These are phyloP conservation scores for Tolypocladium ovalisporum DNA, from an alignment of 2,329 filamentous ascomycete genomes.

Conservation along the genomic window DNA sequence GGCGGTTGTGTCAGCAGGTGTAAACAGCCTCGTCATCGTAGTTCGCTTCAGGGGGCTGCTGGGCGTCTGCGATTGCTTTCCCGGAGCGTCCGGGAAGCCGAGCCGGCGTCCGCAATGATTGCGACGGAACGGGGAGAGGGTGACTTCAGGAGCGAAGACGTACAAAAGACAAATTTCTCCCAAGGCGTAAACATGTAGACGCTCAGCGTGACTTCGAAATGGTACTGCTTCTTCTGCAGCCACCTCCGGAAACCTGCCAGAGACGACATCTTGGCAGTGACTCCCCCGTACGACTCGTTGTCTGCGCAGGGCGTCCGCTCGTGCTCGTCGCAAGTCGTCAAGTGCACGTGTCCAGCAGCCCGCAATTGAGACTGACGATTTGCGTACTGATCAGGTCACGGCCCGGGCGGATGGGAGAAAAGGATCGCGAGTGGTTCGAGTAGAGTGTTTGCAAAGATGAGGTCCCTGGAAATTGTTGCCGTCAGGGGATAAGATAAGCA, in stretches of 20 bases:
- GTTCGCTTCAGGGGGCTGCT: background rate
- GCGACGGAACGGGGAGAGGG: slow-evolving; percentile 53
- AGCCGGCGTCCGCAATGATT: slow-evolving; percentile 55
- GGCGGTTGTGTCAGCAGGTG: background rate
- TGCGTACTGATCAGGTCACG: background rate
- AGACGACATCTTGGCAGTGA: slow-evolving; percentile 14
- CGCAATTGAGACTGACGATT: background rate
- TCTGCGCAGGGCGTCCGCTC: background rate
- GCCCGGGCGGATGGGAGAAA: background rate
- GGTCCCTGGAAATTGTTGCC: background rate
- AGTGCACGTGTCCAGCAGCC: background rate
- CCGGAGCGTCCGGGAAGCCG: background rate
- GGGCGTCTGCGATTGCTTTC: background rate
- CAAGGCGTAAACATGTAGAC: slow-evolving; percentile 95
- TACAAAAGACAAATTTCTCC: slow-evolving; percentile 97
- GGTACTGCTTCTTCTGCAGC: slow-evolving; percentile 92
- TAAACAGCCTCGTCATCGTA: background rate
- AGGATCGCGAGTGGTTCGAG: background rate
- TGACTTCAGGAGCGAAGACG: slow-evolving; percentile 60
- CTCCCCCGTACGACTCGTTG: background rate
- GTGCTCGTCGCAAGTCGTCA: background rate
- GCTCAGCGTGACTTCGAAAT: slow-evolving; percentile 94
- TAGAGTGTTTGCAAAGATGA: background rate
- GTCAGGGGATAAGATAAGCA: background rate
- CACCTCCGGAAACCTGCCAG: slow-evolving; percentile 59